Percentiles rank a stretch among this genome's conserved stretches.
Evolutionary conservation across 345 rosid species (phyloP).

Genomic region (Erodium maritimum): DNA sequence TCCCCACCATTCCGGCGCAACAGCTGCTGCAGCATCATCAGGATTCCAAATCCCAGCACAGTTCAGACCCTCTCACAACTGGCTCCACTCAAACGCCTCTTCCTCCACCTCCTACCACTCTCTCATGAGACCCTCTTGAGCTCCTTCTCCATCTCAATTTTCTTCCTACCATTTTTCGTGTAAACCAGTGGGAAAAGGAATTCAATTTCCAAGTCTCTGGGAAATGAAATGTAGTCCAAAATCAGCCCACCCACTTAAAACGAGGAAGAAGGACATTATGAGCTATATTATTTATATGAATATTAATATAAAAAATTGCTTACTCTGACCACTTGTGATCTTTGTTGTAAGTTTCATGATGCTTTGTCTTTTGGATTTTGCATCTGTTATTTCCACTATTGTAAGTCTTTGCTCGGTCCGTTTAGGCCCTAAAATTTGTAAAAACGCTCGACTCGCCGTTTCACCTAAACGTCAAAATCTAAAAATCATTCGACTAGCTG

Average conservation of each 20-base stretch:
- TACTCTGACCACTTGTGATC: not conserved
- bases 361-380: not conserved
- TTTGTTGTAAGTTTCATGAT: not conserved
- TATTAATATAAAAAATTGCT: not conserved
- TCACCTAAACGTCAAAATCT: too few species aligned
- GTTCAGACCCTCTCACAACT: not conserved
- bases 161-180: not conserved
- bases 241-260: not conserved
- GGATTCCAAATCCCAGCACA: not conserved
- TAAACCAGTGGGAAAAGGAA: not conserved
- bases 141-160: not conserved
- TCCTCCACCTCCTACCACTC: too few species aligned
- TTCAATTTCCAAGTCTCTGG: not conserved
- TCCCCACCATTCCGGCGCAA: constrained; percentile 11
- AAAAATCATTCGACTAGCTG: too few species aligned
- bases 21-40: not conserved
- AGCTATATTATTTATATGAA: too few species aligned
- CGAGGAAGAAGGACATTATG: too few species aligned
- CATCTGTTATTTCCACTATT: too few species aligned
- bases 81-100: not conserved
- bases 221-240: not conserved
- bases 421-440: too few species aligned
- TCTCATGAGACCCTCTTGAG: not conserved
- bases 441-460: too few species aligned
- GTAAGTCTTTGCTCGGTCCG: too few species aligned